A percentile compares a stretch with the other conserved stretches of the same genome.
phyloP scores from a whole-genome alignment of 306 rosid species.

The Sesbania bispinosa region DNA sequence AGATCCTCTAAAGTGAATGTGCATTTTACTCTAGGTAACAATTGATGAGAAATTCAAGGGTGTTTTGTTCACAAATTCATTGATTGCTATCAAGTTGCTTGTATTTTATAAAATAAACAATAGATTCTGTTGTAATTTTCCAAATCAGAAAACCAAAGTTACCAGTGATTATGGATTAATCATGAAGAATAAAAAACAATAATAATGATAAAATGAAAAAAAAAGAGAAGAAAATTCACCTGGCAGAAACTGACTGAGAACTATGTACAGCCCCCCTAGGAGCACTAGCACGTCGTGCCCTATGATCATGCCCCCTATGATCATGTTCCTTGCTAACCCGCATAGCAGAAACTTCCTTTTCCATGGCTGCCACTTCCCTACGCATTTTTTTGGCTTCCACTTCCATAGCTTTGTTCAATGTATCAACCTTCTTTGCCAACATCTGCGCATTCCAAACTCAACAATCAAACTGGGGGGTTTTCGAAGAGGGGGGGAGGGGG shows the following conservation, averaged over 20 bases:
- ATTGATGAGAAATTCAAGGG: background rate
- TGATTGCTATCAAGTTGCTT: background rate
- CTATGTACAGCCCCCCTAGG: constrained; percentile 56
- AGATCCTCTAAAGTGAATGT: background rate
- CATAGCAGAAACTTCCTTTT: constrained; percentile 73
- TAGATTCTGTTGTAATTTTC: no score
- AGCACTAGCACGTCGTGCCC: constrained; percentile 49
- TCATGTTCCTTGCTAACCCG: constrained; percentile 63
- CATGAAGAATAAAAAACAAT: background rate
- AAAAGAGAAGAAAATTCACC: constrained; percentile 41
- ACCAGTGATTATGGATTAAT: background rate
- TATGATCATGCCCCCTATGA: no score
- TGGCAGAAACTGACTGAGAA: constrained; percentile 51
- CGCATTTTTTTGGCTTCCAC: constrained; percentile 88
- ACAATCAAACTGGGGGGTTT: constrained; percentile 2
- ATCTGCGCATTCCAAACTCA: constrained; percentile 54
- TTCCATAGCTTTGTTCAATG: constrained; percentile 88
- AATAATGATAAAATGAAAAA: background rate
- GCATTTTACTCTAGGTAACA: background rate
- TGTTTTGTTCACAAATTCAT: background rate
- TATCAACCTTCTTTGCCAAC: constrained; percentile 87
- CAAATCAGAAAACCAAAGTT: no score
- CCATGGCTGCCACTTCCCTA: constrained; percentile 81
- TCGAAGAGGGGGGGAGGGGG: background rate
- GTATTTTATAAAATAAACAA: background rate